Evolutionary conservation across 1,284 basidiomycete genomes (phyloP).

Genomic region (Ganoderma resinaceum): DNA sequence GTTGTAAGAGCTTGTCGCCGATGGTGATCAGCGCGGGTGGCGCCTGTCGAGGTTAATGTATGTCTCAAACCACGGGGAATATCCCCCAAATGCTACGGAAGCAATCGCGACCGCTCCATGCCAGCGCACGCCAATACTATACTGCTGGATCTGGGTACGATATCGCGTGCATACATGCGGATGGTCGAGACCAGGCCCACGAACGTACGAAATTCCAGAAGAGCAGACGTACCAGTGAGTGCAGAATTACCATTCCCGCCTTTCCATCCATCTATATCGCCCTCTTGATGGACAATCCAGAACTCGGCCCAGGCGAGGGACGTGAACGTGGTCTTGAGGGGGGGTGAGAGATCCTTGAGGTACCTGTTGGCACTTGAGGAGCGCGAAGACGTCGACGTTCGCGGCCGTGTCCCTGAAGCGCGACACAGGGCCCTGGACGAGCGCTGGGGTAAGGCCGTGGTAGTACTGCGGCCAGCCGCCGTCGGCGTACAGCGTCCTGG

Average conservation of each 20-base stretch:
- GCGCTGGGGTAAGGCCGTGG: conserved; percentile 61
- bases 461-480: conserved; percentile 87
- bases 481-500: conserved; percentile 72
- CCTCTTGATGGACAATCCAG: too few species aligned
- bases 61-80: too few species aligned
- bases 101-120: conserved; percentile 90
- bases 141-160: conserved; percentile 65
- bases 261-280: too few species aligned
- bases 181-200: neutral
- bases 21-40: too few species aligned
- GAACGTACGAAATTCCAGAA: neutral
- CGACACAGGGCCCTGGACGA: neutral
- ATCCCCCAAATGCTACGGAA: conserved; percentile 89
- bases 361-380: conserved; percentile 75
- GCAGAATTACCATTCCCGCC: too few species aligned
- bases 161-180: too few species aligned
- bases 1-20: conserved; percentile 70
- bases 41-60: too few species aligned
- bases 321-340: conserved; percentile 74
- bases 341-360: conserved; percentile 65
- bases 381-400: conserved; percentile 80
- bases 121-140: conserved; percentile 85
- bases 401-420: conserved; percentile 53
- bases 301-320: conserved; percentile 77
- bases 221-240: conserved; percentile 57